Evolutionary conservation across 192 early-diverging fungal species (phyloP), one percentile per base, ranked within the genome.

Genomic region (Coemansia sp.): DNA sequence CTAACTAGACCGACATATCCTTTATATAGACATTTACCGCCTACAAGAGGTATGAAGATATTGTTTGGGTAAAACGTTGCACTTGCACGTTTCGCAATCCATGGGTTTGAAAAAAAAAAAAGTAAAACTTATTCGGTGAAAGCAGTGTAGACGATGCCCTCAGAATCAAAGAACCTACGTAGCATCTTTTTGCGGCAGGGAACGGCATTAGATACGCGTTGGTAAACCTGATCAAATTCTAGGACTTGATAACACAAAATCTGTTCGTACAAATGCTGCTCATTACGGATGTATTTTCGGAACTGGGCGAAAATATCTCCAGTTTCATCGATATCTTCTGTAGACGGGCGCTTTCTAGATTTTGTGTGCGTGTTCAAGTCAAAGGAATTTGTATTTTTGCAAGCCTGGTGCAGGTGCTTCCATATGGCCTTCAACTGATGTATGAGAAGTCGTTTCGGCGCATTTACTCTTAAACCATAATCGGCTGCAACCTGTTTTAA

Each of bases 211-310:
- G 34, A 58, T 14, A 73, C 32, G 19, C 25, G 27, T 31, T 60
- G 50, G 21, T 73, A 73, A 14, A 63, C 61, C 5, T 5, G 21
- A 7, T 67, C 60, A 51, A 73, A 73, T 41, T 73, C 56, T 32
- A 73, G 41, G 7, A 73, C 71, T 2, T 56, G 59, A 34, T 73
- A 73, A 56, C 71, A 73, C 14, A 73, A 24, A 14, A 73, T 58
- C 19, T 58, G 49, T 47, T 67, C 71, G 28, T 54, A 67, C 44
- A 73, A 9, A 25, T 19, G 47, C 18, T 23, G 38, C 23, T 63
- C 49, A 47, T 56, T 54, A n/a, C 71, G 71, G 38, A 73, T 73
- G 28, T 49, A 54, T 25, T 52, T 51, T 6, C 65, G 56, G 22
- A 73, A 12, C 25, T 31, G 54, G 7, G 10, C 12, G n/a, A 34